phyloP scores from a whole-genome alignment of 441 rosid species.

The Bocquillonia castaneifolia region DNA sequence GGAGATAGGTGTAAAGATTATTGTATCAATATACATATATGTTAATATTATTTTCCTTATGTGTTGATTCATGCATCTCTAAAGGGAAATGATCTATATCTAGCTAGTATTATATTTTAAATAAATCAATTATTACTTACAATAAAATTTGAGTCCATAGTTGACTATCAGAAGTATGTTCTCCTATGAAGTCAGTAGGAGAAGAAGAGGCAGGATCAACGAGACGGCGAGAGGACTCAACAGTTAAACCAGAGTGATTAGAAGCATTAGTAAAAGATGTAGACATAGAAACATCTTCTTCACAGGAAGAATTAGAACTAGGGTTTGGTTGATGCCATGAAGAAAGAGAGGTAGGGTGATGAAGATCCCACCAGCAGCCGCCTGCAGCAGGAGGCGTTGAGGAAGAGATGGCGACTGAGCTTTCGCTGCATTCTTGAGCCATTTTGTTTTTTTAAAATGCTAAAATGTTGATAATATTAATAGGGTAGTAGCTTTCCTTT shows the following conservation, averaged over 20 bases:
- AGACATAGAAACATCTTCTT: slow-evolving; percentile 54
- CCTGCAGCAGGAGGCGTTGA: slow-evolving; percentile 29
- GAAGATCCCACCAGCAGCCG: slow-evolving; percentile 68
- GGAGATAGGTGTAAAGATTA: slow-evolving; percentile 7
- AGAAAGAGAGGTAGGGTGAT: slow-evolving; percentile 32
- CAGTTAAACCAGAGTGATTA: slow-evolving; percentile 57
- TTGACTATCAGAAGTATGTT: slow-evolving; percentile 53
- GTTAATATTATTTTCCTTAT: neutral
- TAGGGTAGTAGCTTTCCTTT: neutral
- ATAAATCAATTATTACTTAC: slow-evolving; percentile 40
- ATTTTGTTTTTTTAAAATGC: slow-evolving; percentile 23
- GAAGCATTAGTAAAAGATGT: slow-evolving; percentile 51
- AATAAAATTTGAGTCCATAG: slow-evolving; percentile 60
- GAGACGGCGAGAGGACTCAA: slow-evolving; percentile 44
- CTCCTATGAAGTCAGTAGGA: slow-evolving; percentile 41
- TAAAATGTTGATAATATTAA: neutral
- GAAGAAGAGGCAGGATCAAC: slow-evolving; percentile 37
- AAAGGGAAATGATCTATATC: neutral
- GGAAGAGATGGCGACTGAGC: slow-evolving; percentile 34
- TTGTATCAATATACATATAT: neutral
- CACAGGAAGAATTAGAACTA: slow-evolving; percentile 49
- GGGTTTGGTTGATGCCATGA: slow-evolving; percentile 41
- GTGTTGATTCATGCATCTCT: neutral
- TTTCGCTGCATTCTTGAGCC: slow-evolving; percentile 57
- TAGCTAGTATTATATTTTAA: neutral